Evolutionary conservation across 1,284 basidiomycete species (phyloP), one percentile per base, ranked within the genome.

Genomic region (Polyporus tsugae): DNA sequence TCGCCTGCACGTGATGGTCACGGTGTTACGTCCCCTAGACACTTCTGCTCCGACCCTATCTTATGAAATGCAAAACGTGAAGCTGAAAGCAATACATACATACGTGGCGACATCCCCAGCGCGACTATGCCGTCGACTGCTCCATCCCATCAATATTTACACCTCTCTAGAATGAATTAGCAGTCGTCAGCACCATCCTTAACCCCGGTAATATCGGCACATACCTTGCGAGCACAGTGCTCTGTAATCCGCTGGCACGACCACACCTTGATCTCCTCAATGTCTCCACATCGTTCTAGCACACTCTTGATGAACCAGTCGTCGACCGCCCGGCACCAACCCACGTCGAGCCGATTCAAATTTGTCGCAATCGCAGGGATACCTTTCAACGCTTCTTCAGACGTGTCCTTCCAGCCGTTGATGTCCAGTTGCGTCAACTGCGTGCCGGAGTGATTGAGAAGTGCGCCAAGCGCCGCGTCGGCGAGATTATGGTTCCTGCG

Each of bases 271-370:
- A 93, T 77, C 73, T 92, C 89, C 66, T 78, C 77, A 58, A 94
- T 72, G 57, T 82, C 79, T 35, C 75, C 75, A 68, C 88, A 89
- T 1, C 81, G 77, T 17, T 93, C 89, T 71, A 95, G 78, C 75
- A 95, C 81, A 25, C 81, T 85, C 78, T 94, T 92, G 69, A 99
- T 80, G 1, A 93, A 84, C 75, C 92, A 95, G 78, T 99, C 94
- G 72, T 97, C 93, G 39, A 95, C 86, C 44, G 89, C 86, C 53
- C 97, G 83, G 72, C 96, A 97, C 87, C 95, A 99, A 1, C 96
- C 92, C 6, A 98, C 79, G 76, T 99, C 95, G 42, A 99, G 76
- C 75, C 82, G 85, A 71, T 80, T 82, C 73, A 98, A 75, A 33
- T 84, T 80, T 4, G 76, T 78, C 22, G 87, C 87, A 0, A 75